Percentiles rank a stretch among this genome's conserved stretches.
Evolutionary conservation across 352 stramenopile genomes (phyloP).

Genomic region (Phytophthora quininea): DNA sequence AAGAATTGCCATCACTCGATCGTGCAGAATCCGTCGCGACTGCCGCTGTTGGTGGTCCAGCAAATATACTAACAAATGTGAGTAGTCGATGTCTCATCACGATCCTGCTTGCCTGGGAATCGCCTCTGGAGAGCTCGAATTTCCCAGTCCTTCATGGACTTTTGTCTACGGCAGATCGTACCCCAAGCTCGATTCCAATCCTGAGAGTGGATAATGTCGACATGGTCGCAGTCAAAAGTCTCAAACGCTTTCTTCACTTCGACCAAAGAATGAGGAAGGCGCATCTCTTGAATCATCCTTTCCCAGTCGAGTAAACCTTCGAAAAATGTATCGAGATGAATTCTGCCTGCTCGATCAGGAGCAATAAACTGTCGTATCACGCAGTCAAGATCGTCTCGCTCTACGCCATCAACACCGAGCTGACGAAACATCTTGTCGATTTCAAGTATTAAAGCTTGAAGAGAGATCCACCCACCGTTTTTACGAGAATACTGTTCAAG

Average conservation of each 20-base stretch:
- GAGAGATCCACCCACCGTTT: conserved; percentile 18
- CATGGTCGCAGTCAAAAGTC: conserved; percentile 52
- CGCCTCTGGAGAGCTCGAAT: conserved; percentile 41
- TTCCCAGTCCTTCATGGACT: conserved; percentile 45
- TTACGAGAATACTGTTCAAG: conserved; percentile 12
- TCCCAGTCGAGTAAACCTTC: conserved; percentile 56
- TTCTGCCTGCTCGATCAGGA: not conserved
- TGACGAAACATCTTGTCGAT: conserved; percentile 32
- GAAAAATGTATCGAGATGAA: conserved; percentile 50
- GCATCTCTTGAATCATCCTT: conserved; percentile 22
- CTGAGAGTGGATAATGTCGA: conserved; percentile 38
- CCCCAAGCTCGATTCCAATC: conserved; percentile 63
- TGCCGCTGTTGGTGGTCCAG: conserved; percentile 44
- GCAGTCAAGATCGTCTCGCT: conserved; percentile 9
- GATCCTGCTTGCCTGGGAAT: conserved; percentile 26
- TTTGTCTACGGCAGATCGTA: conserved; percentile 13
- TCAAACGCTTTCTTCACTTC: conserved; percentile 54
- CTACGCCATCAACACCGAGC: conserved; percentile 7
- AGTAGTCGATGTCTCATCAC: conserved; percentile 43
- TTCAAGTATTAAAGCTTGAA: conserved; percentile 11
- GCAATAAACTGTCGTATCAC: too few species aligned
- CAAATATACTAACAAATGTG: conserved; percentile 55
- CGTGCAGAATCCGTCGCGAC: conserved; percentile 25
- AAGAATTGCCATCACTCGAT: conserved; percentile 31
- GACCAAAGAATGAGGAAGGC: conserved; percentile 42